These are phyloP conservation scores for Rhodosporidiobolus odoratus DNA, from an alignment of 768 basidiomycete genomes.

Conservation along the genomic window DNA sequence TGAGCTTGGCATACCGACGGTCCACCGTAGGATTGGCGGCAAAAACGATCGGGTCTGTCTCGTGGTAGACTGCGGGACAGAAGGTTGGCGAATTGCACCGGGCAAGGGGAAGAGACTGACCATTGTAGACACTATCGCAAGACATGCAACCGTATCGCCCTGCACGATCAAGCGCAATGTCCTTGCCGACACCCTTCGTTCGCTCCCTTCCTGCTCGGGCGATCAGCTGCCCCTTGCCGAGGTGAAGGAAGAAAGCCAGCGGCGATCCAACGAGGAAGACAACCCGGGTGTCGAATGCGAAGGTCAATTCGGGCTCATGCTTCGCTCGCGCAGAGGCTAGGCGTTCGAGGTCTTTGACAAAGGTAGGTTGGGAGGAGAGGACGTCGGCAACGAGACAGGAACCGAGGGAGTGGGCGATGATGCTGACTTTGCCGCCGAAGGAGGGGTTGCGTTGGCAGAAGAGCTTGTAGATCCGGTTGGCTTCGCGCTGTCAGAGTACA, in stretches of 20 bases:
- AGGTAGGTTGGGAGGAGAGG: conserved; percentile 37
- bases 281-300: conserved; percentile 36
- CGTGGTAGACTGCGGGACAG: not conserved
- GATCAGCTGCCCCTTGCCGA: conserved; percentile 40
- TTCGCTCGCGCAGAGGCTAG: not conserved
- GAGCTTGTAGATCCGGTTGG: conserved; percentile 41
- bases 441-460: conserved; percentile 40
- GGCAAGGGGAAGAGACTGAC: not conserved
- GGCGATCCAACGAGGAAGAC: conserved; percentile 40
- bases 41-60: conserved; percentile 30
- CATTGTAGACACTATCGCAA: conserved; percentile 29
- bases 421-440: conserved; percentile 40
- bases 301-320: conserved; percentile 12
- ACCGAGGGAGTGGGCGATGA: conserved; percentile 41
- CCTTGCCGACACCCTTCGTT: conserved; percentile 27
- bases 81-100: not conserved
- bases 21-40: conserved; percentile 40
- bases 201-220: conserved; percentile 36
- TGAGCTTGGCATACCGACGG: conserved; percentile 27
- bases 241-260: conserved; percentile 38
- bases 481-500: conserved; percentile 14
- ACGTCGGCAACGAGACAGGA: conserved; percentile 40
- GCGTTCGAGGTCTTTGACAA: conserved; percentile 15
- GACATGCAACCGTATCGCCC: conserved; percentile 38
- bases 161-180: conserved; percentile 37